These are phyloP conservation scores for Kodamaea jinghongensis DNA, from an alignment of 805 yeast genomes.

Conservation along the genomic window DNA sequence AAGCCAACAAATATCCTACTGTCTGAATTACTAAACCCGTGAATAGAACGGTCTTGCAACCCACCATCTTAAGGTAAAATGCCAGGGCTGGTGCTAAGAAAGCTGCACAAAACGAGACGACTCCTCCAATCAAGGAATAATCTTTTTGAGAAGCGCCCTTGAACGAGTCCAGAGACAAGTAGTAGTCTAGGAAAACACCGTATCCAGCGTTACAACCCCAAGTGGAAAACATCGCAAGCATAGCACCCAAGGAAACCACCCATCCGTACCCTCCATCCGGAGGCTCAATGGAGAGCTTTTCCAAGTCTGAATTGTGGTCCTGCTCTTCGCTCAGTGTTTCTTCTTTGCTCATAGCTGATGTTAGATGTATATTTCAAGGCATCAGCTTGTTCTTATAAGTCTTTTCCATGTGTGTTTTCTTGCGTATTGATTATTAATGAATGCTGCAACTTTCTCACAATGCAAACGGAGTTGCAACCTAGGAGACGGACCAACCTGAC, in stretches of 20 bases:
- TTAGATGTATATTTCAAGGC: constrained; percentile 2
- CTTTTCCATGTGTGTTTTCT: too few relatives aligned
- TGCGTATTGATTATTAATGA: too few relatives aligned
- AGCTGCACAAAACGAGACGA: constrained; percentile 42
- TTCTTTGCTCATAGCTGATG: constrained; percentile 9
- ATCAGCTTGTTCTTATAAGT: background rate
- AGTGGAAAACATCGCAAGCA: constrained; percentile 52
- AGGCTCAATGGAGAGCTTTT: background rate
- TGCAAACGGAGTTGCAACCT: too few relatives aligned
- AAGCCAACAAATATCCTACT: constrained; percentile 57
- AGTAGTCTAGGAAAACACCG: constrained; percentile 60
- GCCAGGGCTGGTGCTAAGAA: constrained; percentile 41
- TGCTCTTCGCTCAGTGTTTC: constrained; percentile 22
- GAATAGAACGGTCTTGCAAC: constrained; percentile 38
- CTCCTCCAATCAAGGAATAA: constrained; percentile 67
- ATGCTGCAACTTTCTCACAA: too few relatives aligned
- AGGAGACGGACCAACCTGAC: too few relatives aligned
- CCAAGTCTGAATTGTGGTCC: constrained; percentile 6
- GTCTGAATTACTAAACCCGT: constrained; percentile 53
- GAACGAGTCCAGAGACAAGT: constrained; percentile 49
- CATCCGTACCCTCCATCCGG: constrained; percentile 68
- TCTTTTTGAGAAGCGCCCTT: constrained; percentile 55
- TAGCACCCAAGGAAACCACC: constrained; percentile 54
- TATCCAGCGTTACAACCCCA: constrained; percentile 76
- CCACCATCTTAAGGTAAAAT: constrained; percentile 43